A percentile compares a stretch with the other conserved stretches of the same genome.
Conservation (phyloP, 495 filamentous ascomycete species). For the Talaromyces proteolyticus region DNA sequence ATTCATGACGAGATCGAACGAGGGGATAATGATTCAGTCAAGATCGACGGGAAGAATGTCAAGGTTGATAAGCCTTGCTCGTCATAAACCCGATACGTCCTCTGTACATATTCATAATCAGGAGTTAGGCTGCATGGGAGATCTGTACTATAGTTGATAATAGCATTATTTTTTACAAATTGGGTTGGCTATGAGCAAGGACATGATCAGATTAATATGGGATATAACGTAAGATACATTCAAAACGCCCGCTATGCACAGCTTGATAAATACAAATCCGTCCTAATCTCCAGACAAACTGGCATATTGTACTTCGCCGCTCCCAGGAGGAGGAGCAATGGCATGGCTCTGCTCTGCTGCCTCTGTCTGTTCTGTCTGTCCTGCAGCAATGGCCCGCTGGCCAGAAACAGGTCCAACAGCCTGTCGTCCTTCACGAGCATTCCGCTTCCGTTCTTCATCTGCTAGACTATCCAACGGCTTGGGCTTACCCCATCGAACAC, state of each 20-base stretch:
- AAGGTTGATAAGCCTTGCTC: slow-evolving; percentile 43
- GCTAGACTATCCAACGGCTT: slow-evolving; percentile 87
- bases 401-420: slow-evolving; percentile 30
- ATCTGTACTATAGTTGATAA: not conserved
- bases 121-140: not conserved
- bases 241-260: slow-evolving; percentile 35
- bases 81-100: slow-evolving; percentile 14
- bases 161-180: too few species aligned
- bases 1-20: slow-evolving; percentile 90
- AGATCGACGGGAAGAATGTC: slow-evolving; percentile 41
- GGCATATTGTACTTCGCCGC: slow-evolving; percentile 73
- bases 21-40: slow-evolving; percentile 86
- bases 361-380: slow-evolving; percentile 13
- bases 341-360: slow-evolving; percentile 45
- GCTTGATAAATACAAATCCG: slow-evolving; percentile 16
- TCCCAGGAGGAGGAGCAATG: slow-evolving; percentile 80
- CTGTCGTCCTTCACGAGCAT: slow-evolving; percentile 67
- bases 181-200: too few species aligned
- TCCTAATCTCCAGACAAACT: slow-evolving; percentile 82
- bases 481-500: slow-evolving; percentile 87
- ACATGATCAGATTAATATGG: too few species aligned
- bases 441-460: slow-evolving; percentile 66
- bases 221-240: not conserved
- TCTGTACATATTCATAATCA: not conserved
- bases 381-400: slow-evolving; percentile 27